Conservation (phyloP, 176 grass and related monocot genomes). For the Juncus effusus region DNA sequence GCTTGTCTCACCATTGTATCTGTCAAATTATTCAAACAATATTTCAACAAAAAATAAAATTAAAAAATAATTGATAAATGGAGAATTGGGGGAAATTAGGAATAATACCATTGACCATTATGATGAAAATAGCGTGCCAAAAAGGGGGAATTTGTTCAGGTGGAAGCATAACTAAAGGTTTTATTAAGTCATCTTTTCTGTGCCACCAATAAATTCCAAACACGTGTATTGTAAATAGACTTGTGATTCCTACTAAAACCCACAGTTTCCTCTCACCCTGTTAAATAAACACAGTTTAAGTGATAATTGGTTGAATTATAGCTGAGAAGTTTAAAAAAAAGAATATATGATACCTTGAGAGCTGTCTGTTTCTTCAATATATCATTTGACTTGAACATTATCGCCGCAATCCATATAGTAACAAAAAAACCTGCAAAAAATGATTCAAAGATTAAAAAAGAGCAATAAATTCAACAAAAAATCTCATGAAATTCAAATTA, state of each 20-base stretch:
- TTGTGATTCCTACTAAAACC: conserved; percentile 67
- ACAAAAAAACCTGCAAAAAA: conserved; percentile 81
- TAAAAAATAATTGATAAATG: conserved; percentile 2
- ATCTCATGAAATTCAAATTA: neutral
- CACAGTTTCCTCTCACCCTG: conserved; percentile 87
- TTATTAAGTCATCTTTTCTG: conserved; percentile 75
- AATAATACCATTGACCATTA: conserved; percentile 92
- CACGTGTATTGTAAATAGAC: conserved; percentile 83
- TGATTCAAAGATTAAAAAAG: neutral
- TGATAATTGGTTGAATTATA: neutral
- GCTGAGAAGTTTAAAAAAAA: conserved; percentile 13
- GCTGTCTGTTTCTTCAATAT: conserved; percentile 93
- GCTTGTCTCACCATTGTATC: conserved; percentile 94
- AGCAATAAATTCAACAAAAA: conserved; percentile 14
- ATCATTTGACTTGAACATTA: conserved; percentile 99
- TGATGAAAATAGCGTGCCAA: conserved; percentile 97
- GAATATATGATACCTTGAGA: conserved; percentile 61
- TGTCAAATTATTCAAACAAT: conserved; percentile 30
- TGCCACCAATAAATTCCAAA: conserved; percentile 97
- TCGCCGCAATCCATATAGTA: conserved; percentile 91
- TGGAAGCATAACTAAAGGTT: conserved; percentile 90
- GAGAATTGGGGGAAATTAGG: conserved; percentile 18
- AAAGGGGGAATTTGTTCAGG: conserved; percentile 95
- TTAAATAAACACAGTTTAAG: conserved; percentile 25
- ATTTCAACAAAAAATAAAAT: neutral